Percentiles rank a stretch among this genome's conserved stretches.
phyloP scores from a whole-genome alignment of 345 rosid genomes.

The Trapa bicornis region DNA sequence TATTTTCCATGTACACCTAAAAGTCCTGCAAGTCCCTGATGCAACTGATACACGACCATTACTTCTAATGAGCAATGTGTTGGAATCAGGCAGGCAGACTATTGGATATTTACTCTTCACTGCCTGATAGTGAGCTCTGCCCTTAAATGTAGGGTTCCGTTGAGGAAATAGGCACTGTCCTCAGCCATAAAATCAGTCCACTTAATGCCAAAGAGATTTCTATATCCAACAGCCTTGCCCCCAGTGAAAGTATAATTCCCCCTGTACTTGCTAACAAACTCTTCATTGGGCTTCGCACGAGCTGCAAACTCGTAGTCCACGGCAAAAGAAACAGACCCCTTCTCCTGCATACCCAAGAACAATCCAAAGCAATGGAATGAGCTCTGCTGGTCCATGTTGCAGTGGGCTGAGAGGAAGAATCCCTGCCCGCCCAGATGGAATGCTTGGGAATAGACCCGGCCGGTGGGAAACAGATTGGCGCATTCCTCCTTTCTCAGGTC shows the following conservation, averaged over 20 bases:
- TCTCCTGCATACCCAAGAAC: slow-evolving; percentile 60
- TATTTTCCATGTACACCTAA: slow-evolving; percentile 1
- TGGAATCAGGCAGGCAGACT: background rate
- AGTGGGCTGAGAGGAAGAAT: slow-evolving; percentile 53
- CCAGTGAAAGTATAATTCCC: slow-evolving; percentile 46
- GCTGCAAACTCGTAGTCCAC: slow-evolving; percentile 69
- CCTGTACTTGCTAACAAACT: slow-evolving; percentile 36
- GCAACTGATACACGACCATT: background rate
- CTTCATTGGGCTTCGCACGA: slow-evolving; percentile 49
- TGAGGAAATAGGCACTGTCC: slow-evolving; percentile 50
- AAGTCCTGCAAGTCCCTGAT: background rate
- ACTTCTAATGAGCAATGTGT: background rate
- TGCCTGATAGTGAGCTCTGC: slow-evolving; percentile 60
- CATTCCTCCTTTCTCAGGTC: slow-evolving; percentile 70
- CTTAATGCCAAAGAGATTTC: slow-evolving; percentile 42
- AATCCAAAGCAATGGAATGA: slow-evolving; percentile 60
- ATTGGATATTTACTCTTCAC: slow-evolving; percentile 11
- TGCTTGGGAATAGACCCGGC: slow-evolving; percentile 49
- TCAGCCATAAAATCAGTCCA: slow-evolving; percentile 54
- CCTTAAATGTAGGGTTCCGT: slow-evolving; percentile 63
- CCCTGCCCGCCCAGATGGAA: slow-evolving; percentile 68
- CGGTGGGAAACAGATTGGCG: slow-evolving; percentile 34
- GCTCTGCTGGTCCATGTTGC: slow-evolving; percentile 53
- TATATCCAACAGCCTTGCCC: slow-evolving; percentile 51
- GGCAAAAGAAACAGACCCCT: slow-evolving; percentile 36